phyloP scores from a whole-genome alignment of 208 protist genomes.

The Leishmania tropica region DNA sequence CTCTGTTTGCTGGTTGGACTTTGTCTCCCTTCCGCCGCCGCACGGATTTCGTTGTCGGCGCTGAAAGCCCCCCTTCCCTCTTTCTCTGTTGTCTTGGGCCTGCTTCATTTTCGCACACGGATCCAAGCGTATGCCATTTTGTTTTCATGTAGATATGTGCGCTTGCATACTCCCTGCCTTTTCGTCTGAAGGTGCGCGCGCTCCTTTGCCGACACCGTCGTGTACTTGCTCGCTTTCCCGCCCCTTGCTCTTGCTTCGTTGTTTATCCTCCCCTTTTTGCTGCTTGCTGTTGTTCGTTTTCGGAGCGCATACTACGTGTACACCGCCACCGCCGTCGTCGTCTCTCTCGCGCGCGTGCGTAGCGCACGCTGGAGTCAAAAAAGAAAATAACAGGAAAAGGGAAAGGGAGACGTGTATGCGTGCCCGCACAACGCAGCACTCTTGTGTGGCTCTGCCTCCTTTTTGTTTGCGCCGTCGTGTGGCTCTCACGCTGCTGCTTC shows the following conservation, averaged over 20 bases:
- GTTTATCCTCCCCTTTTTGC: neutral
- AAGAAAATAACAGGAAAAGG: neutral
- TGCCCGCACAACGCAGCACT: neutral
- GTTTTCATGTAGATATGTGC: neutral
- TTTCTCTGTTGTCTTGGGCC: neutral
- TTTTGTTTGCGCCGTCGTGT: too few species aligned
- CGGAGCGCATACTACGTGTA: neutral
- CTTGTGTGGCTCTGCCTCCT: too few species aligned
- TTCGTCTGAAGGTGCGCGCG: neutral
- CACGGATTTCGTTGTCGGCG: neutral
- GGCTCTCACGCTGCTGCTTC: neutral
- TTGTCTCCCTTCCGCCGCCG: neutral
- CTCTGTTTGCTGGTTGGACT: neutral
- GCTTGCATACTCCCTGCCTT: neutral
- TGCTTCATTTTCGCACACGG: neutral
- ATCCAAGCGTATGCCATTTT: neutral
- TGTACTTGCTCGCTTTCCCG: neutral
- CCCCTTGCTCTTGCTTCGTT: neutral
- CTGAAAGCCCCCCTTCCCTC: too few species aligned
- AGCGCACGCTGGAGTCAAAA: neutral
- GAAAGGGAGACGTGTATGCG: neutral
- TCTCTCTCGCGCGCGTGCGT: neutral
- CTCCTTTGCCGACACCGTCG: neutral
- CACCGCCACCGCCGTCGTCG: neutral
- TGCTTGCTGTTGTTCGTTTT: neutral